A percentile compares a stretch with the other conserved stretches of the same genome.
These are phyloP conservation scores for Hibiscus syriacus DNA, from an alignment of 345 rosid species.

Conservation along the genomic window DNA sequence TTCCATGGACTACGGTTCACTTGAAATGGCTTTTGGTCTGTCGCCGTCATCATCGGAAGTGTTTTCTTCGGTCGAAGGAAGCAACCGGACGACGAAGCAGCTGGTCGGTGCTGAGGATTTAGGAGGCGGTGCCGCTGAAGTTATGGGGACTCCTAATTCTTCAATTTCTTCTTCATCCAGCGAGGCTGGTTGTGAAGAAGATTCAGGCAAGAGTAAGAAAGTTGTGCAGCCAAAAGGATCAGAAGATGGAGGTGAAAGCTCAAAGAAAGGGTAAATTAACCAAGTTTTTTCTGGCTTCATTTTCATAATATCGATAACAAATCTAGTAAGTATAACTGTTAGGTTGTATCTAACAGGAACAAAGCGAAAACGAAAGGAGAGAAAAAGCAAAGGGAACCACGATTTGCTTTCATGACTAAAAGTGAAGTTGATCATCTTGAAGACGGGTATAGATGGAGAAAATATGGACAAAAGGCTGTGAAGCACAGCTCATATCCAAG, in stretches of 20 bases:
- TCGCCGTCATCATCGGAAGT: conserved; percentile 48
- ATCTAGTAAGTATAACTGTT: not conserved
- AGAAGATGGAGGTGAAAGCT: conserved; percentile 40
- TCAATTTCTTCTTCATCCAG: conserved; percentile 56
- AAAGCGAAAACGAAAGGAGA: conserved; percentile 50
- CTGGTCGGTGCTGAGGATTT: conserved; percentile 16
- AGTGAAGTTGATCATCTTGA: conserved; percentile 83
- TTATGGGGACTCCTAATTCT: conserved; percentile 35
- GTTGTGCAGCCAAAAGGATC: conserved; percentile 29
- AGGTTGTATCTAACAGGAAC: conserved; percentile 24
- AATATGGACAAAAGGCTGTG: conserved; percentile 93
- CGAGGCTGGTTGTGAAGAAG: conserved; percentile 58
- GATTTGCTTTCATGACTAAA: conserved; percentile 80
- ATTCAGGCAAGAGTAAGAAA: conserved; percentile 38
- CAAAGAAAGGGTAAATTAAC: conserved; percentile 40
- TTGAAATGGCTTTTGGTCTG: conserved; percentile 42
- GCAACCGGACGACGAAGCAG: conserved; percentile 12
- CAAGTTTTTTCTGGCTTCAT: not conserved
- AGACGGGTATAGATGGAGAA: conserved; percentile 90
- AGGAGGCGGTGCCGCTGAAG: conserved; percentile 22
- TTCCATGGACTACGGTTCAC: conserved; percentile 44
- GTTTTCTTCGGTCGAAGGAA: conserved; percentile 40
- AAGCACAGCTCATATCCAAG: conserved; percentile 74
- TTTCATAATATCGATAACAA: not conserved
- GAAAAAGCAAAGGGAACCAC: conserved; percentile 57